Base-by-base conservation (phyloP, 768 basidiomycete species). In the Dentipellis fragilis region DNA sequence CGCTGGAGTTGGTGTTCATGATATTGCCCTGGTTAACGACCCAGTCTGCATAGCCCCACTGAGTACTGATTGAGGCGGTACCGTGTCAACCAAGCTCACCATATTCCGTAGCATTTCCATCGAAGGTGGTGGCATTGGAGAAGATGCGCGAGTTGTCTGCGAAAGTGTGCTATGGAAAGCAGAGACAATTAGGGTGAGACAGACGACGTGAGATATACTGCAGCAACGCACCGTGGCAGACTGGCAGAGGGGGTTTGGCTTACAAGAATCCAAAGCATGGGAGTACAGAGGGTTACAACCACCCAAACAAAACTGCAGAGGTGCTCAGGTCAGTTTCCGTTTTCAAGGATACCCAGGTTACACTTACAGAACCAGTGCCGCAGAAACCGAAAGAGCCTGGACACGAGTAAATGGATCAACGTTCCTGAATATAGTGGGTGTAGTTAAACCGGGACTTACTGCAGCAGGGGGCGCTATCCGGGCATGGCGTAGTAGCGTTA, bases 261-360 rank as follows among this genome's bases (percentile, higher is more conserved):
- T 68, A 71, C 89, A 93, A 0, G 89, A 89, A 56, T 71, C 69
- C 39, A 85, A 68, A 3, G 77, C 66, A 63, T 82, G 63, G 6
- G 90, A 93, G 45, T 74, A 69, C 34, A 89, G 74, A 17, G 91
- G 89, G 64, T 93, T 81, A 72, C 91, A 93, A n/a, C 91, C 91
- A 49, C 87, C 88, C 36, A 90, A 72, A 65, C 90, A 92, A 67
- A 83, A 92, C 83, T 89, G 61, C 17, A 21, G 37, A 39, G 19
- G 12, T 22, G 21, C 40, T 17, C 40, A 34, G 51, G 34, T 65
- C 54, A 66, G 61, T 52, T 52, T 29, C 36, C 35, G 21, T 23
- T 47, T 39, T 40, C 38, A 37, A 10, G 9, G 21, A 10, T 5
- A 40, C n/a, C 7, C 10, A 49, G 29, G 17, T 37, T n/a, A 23